Percentiles rank a stretch among this genome's conserved stretches.
Conservation (phyloP, 1,284 basidiomycete genomes). For the Gymnopus androsaceus region DNA sequence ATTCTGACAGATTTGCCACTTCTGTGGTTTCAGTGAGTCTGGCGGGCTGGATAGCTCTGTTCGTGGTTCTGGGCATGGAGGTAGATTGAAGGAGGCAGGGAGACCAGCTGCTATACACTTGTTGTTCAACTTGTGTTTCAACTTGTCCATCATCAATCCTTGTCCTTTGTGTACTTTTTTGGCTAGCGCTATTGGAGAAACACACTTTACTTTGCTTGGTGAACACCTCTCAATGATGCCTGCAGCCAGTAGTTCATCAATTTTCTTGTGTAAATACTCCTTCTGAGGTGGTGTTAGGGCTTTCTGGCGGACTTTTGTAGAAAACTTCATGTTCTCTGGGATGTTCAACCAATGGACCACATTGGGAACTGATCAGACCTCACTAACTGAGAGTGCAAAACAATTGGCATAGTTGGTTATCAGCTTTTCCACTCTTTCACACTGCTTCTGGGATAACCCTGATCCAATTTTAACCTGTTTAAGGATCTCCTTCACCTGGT, state of each 20-base stretch:
- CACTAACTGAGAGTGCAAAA: constrained; percentile 18
- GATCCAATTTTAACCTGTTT: constrained; percentile 10
- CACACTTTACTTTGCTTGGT: constrained; percentile 30
- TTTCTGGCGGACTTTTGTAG: constrained; percentile 26
- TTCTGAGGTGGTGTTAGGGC: constrained; percentile 31
- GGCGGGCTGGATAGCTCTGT: not conserved
- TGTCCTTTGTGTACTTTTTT: constrained; percentile 31
- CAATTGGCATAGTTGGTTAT: constrained; percentile 12
- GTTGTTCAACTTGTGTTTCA: constrained; percentile 30
- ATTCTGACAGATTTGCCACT: constrained; percentile 40
- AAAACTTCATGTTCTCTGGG: constrained; percentile 21
- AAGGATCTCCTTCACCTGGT: not conserved
- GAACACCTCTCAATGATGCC: constrained; percentile 29
- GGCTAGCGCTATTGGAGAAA: constrained; percentile 31
- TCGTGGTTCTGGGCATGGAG: constrained; percentile 12
- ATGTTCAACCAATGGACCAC: constrained; percentile 15
- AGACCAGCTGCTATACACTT: constrained; percentile 28
- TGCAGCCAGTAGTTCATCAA: constrained; percentile 33
- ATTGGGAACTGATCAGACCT: constrained; percentile 11
- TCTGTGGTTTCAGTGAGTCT: constrained; percentile 16
- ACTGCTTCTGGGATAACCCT: constrained; percentile 6
- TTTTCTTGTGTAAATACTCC: constrained; percentile 27
- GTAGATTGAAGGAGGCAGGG: constrained; percentile 16
- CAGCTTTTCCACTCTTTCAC: not conserved
- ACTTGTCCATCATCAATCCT: constrained; percentile 30